Evolutionary conservation across 345 rosid species (phyloP), one percentile per base, ranked within the genome.

Genomic region (Euphorbia lathyris): DNA sequence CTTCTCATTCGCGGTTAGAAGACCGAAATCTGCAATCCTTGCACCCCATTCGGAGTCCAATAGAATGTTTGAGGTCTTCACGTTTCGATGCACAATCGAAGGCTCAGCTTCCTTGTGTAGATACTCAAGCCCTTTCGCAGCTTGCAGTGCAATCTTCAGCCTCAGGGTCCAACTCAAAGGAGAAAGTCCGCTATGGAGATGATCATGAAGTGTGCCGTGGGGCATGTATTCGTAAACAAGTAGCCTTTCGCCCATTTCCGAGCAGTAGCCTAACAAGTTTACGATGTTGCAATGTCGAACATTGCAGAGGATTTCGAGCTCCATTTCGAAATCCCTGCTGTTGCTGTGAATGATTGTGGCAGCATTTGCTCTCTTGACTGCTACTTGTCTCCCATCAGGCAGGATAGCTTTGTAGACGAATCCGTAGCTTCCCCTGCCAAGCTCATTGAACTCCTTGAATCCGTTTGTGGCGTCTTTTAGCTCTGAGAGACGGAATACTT

Each of bases 381-480:
- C 97, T 42, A 91, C 98, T 74, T 88, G 95, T 51, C 83, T 81
- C 26, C 98, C 98, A 45, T 94, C 97, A 0, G 90, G 58, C 26
- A 94, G 74, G 58, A 88, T 79, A 20, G 96, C 97, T 74, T 85
- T 91, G 77, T 91, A 94, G 68, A 91, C 98, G 34, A 94, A 94
- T 58, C 98, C 95, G 40, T 86, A 91, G 80, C 90, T 91, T 77
- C 97, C 97, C 72, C 95, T 78, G 1, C 97, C 97, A 48, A 94
- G 86, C 83, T 87, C 96, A 32, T 88, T 94, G 79, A 94, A 94
- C 79, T 94, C 96, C 75, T 90, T 94, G 82, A 94, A 94, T 13
- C 97, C 97, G 64, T 91, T 90, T 4, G 98, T 91, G 7, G 92
- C 96, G 52, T 94, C 98, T 81, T 90, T 94, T 7, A 94, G 80